Percentiles rank a stretch among this genome's conserved stretches.
phyloP scores from a whole-genome alignment of 192 early-diverging fungal species.

The Obelidium mucronatum region DNA sequence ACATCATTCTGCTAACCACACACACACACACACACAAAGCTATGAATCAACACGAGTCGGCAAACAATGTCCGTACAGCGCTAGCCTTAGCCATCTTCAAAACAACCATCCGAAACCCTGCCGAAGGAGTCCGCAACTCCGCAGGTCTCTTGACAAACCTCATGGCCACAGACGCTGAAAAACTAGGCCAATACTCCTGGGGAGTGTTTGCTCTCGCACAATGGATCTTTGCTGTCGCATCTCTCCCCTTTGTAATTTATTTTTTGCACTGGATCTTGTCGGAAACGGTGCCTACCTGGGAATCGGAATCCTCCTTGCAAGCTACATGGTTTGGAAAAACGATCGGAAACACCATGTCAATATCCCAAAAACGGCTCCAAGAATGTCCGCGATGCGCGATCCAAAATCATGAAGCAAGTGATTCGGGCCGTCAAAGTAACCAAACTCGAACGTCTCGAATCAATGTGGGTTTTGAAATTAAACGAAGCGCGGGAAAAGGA shows the following conservation, averaged over 20 bases:
- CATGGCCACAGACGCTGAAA: constrained; percentile 29
- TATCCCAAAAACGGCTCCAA: constrained; percentile 24
- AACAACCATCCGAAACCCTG: neutral
- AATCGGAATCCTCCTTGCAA: constrained; percentile 12
- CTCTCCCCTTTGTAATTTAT: constrained; percentile 27
- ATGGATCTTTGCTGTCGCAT: constrained; percentile 24
- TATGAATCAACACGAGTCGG: constrained; percentile 26
- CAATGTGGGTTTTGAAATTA: constrained; percentile 7
- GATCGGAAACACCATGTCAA: neutral
- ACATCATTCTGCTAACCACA: no score
- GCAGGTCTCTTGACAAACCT: constrained; percentile 16
- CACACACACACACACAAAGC: no score
- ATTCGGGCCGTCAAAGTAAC: constrained; percentile 24
- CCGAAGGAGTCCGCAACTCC: neutral
- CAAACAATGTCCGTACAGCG: constrained; percentile 25
- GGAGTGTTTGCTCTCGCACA: constrained; percentile 19
- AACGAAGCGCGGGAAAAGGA: neutral
- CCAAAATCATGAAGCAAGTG: constrained; percentile 18
- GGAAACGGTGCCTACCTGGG: constrained; percentile 27
- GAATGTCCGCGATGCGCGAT: constrained; percentile 15
- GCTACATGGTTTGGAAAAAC: neutral
- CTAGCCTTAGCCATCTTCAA: constrained; percentile 26
- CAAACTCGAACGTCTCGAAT: constrained; percentile 28
- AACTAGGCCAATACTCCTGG: constrained; percentile 26
- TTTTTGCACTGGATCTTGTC: constrained; percentile 21